Conservation (phyloP, 1,139 yeast genomes). For the Kodamaea sp. region DNA sequence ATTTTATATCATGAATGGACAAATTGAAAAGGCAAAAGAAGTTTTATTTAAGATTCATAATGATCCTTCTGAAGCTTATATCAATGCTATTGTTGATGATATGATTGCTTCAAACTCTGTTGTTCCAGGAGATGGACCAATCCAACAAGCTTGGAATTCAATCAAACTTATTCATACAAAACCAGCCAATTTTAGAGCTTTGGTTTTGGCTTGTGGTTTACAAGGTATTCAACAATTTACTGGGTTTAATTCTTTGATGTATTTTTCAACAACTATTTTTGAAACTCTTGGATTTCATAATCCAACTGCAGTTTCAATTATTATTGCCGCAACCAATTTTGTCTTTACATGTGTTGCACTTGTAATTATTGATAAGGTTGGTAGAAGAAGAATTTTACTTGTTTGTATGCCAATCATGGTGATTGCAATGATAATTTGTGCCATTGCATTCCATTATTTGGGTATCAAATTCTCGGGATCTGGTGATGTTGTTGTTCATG, state of each 20-base stretch:
- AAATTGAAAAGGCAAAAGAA: constrained; percentile 57
- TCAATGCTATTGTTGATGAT: constrained; percentile 58
- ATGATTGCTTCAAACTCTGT: constrained; percentile 54
- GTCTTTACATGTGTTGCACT: constrained; percentile 80
- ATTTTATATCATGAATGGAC: constrained; percentile 70
- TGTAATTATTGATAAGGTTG: constrained; percentile 77
- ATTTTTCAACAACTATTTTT: constrained; percentile 86
- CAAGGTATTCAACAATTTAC: constrained; percentile 96
- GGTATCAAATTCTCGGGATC: constrained; percentile 54
- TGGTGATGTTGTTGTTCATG: constrained; percentile 37
- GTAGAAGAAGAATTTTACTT: constrained; percentile 76
- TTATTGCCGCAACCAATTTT: constrained; percentile 90
- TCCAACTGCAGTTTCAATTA: constrained; percentile 89
- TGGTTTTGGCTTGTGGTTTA: constrained; percentile 82
- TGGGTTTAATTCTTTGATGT: constrained; percentile 93
- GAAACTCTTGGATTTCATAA: constrained; percentile 82
- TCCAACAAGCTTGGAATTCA: constrained; percentile 55
- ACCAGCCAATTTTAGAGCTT: constrained; percentile 84
- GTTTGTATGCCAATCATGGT: constrained; percentile 80
- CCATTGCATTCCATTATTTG: constrained; percentile 85
- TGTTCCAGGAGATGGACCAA: constrained; percentile 58
- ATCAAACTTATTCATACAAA: constrained; percentile 65
- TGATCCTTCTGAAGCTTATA: constrained; percentile 52
- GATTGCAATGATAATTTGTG: constrained; percentile 67
- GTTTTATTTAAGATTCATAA: constrained; percentile 61